Base-by-base conservation (phyloP, 192 early-diverging fungal genomes). In the Umbelopsis sp. region DNA sequence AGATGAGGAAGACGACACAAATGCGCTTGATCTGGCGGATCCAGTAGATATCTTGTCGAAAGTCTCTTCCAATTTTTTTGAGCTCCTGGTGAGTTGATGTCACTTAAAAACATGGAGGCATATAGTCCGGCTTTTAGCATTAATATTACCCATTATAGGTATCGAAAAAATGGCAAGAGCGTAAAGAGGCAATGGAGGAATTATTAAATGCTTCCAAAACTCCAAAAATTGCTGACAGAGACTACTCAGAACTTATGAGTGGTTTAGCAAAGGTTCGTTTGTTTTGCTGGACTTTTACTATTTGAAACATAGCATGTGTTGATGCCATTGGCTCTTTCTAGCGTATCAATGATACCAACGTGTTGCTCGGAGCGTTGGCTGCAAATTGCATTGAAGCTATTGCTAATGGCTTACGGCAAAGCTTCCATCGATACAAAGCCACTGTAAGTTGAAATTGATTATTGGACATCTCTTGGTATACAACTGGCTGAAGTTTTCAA, bases 141-240 rank as follows among this genome's bases (percentile, higher is more conserved):
- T 2, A 65, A 17, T 2, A 16, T 43, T 7, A n/a, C n/a, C n/a
- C n/a, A n/a, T n/a, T n/a, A n/a, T 69, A 88, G 83, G 72, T 73
- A 2, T 94, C 96, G 7, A 83, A 90, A 47, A 98, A 98, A 73
- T 99, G 98, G 98, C 90, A 97, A 80, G 97, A 98, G 75, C 86
- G 98, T 75, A 97, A 96, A 71, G 96, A 97, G 71, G 95, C 89
- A 0, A 72, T 98, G 44, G 95, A 96, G 54, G 84, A 76, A 12
- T 75, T 99, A 29, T 71, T 93, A 7, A 89, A 79, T 34, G 76
- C 93, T 4, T 79, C 89, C 20, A 90, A 92, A 70, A 80, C 86
- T 4, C 93, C 92, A 9, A 93, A 90, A 69, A 87, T 96, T 20
- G 81, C 86, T 17, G 94, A 94, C 54, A 88, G 83, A 26, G 75